phyloP scores from a whole-genome alignment of 2,329 filamentous ascomycete species.

The Nigrospora oryzae region DNA sequence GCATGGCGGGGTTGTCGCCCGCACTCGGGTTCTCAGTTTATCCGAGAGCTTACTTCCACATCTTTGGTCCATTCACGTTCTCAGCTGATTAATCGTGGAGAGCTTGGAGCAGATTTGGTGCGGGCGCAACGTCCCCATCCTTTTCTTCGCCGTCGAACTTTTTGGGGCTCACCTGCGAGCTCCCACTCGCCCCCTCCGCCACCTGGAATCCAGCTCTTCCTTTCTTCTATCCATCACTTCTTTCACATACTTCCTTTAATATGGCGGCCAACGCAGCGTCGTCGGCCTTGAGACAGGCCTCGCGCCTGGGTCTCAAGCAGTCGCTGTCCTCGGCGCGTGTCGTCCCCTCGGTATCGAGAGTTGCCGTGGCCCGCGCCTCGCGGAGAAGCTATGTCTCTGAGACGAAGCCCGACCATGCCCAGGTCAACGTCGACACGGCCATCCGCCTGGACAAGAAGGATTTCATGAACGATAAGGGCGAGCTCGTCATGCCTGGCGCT shows the following conservation, averaged over 20 bases:
- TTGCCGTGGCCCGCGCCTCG: constrained; percentile 16
- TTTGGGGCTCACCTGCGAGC: too few species aligned
- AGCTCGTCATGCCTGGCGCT: constrained; percentile 45
- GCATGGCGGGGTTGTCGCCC: too few species aligned
- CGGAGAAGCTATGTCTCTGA: constrained; percentile 72
- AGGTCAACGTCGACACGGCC: constrained; percentile 73
- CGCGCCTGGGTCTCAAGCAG: constrained; percentile 43
- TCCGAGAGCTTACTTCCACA: too few species aligned
- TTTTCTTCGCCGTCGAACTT: too few species aligned
- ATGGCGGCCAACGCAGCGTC: constrained; percentile 60
- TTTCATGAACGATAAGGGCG: constrained; percentile 48
- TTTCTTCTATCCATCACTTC: too few species aligned
- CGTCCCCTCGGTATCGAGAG: constrained; percentile 22
- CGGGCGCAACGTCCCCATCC: too few species aligned
- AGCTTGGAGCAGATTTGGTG: too few species aligned
- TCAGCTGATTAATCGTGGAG: too few species aligned
- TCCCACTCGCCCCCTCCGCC: too few species aligned
- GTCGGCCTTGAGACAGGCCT: constrained; percentile 66
- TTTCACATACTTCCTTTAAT: neutral
- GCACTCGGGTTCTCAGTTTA: too few species aligned
- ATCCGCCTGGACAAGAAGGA: constrained; percentile 82
- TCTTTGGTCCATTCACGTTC: too few species aligned
- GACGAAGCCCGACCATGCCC: constrained; percentile 69
- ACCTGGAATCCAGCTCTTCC: too few species aligned
- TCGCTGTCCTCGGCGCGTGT: constrained; percentile 26